Percentiles rank a stretch among this genome's conserved stretches.
Evolutionary conservation across 108 stramenopile species (phyloP).

Genomic region (Aurantiochytrium sp.): DNA sequence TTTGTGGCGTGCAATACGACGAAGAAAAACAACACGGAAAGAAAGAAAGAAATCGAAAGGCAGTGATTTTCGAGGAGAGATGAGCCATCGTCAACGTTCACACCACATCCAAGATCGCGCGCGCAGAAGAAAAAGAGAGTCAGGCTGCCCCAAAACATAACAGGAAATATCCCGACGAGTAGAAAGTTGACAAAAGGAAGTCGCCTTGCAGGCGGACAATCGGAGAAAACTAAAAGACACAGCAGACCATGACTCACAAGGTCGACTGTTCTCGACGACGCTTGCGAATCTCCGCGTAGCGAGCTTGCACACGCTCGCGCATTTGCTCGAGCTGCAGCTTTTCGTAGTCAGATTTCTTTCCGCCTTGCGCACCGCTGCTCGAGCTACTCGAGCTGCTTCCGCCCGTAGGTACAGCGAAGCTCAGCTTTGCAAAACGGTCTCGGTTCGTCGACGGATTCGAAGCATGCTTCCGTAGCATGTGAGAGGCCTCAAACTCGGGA

Average conservation of each 20-base stretch:
- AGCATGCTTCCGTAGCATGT: neutral
- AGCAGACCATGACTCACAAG: neutral
- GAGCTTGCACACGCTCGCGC: neutral
- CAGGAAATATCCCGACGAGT: no score
- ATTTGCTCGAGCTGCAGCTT: neutral
- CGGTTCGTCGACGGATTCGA: neutral
- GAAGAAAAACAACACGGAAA: neutral
- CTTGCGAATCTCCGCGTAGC: neutral
- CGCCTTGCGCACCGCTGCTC: neutral
- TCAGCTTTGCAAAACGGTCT: neutral
- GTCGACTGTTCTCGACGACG: neutral
- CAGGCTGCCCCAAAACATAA: no score
- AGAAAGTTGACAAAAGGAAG: no score
- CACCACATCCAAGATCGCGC: no score
- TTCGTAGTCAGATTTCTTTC: slow-evolving; percentile 6
- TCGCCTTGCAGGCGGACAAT: no score
- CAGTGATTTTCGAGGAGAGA: neutral
- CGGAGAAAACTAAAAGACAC: no score
- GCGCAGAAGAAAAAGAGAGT: no score
- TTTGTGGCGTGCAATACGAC: neutral
- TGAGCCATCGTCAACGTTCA: no score
- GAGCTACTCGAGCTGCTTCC: neutral
- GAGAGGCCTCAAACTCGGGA: neutral
- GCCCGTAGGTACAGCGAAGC: neutral
- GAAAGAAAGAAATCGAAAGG: neutral